phyloP scores from a whole-genome alignment of 371 early-diverging fungal species.

The Haplosporangium sp. region DNA sequence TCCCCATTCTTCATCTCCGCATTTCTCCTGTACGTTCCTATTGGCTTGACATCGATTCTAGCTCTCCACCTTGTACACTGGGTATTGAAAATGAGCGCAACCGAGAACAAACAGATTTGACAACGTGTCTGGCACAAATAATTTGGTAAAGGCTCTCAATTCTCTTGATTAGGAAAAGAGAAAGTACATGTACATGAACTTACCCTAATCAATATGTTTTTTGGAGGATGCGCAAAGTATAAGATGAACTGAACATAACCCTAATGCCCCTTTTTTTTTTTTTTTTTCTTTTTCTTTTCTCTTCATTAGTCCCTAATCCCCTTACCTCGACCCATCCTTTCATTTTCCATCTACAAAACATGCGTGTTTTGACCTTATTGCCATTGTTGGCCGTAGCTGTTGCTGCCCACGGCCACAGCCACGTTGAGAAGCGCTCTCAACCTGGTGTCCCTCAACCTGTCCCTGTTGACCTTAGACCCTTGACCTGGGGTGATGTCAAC shows the following conservation, averaged over 20 bases:
- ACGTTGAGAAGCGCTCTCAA: constrained; percentile 52
- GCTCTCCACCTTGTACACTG: background rate
- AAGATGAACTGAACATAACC: background rate
- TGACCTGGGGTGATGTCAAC: constrained; percentile 65
- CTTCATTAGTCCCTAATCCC: constrained; percentile 6
- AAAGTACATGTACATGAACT: background rate
- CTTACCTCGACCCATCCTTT: constrained; percentile 3
- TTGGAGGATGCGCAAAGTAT: background rate
- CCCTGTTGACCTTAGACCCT: constrained; percentile 47
- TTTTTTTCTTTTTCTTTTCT: background rate
- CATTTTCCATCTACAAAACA: background rate
- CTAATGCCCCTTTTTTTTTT: background rate
- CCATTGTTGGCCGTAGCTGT: constrained; percentile 35
- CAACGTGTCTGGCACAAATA: background rate
- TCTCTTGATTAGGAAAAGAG: background rate
- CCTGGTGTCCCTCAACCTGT: constrained; percentile 51
- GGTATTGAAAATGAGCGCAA: background rate
- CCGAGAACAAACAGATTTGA: background rate
- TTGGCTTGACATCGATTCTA: background rate
- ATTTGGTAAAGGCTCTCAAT: background rate
- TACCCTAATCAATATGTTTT: background rate
- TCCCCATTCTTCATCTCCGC: too few species aligned
- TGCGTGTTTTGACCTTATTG: constrained; percentile 23
- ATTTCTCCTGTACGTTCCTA: too few species aligned
- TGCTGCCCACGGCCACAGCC: constrained; percentile 15